phyloP scores from a whole-genome alignment of 495 filamentous ascomycete species.

The Patellaria atrata region DNA sequence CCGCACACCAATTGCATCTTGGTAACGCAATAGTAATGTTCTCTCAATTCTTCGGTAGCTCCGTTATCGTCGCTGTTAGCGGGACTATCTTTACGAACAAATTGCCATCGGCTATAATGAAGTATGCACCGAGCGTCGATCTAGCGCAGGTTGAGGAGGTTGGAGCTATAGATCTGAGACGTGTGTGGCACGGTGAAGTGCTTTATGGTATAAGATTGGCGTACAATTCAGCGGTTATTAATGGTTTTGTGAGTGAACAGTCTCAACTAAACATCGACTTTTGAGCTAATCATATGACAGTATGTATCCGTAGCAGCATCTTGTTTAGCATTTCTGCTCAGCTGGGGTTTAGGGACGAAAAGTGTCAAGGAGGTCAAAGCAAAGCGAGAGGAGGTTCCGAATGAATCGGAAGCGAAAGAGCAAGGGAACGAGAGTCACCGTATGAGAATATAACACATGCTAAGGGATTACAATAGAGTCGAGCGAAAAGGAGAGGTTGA shows the following conservation, averaged over 20 bases:
- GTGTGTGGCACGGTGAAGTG: not conserved
- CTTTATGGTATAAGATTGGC: not conserved
- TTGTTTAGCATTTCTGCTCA: not conserved
- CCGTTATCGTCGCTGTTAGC: constrained; percentile 5
- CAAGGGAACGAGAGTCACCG: no score
- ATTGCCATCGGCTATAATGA: not conserved
- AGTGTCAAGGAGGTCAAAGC: constrained; percentile 5
- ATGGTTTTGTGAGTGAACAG: no score
- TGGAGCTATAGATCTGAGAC: constrained; percentile 3
- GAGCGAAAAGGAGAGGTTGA: no score
- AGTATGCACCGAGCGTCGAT: constrained; percentile 4
- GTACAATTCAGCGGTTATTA: not conserved
- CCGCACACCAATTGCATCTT: not conserved
- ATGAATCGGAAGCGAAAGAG: no score
- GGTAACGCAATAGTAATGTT: constrained; percentile 10
- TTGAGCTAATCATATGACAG: no score
- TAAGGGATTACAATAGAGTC: no score
- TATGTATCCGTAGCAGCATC: constrained; percentile 3
- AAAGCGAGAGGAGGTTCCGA: no score
- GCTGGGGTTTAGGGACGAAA: constrained; percentile 4
- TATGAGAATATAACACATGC: no score
- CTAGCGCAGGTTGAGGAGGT: not conserved
- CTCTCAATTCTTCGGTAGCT: constrained; percentile 3
- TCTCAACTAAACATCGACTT: no score
- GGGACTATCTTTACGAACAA: constrained; percentile 8